Base-by-base conservation (phyloP, 345 rosid species). In the Gossypium rotundifolium region DNA sequence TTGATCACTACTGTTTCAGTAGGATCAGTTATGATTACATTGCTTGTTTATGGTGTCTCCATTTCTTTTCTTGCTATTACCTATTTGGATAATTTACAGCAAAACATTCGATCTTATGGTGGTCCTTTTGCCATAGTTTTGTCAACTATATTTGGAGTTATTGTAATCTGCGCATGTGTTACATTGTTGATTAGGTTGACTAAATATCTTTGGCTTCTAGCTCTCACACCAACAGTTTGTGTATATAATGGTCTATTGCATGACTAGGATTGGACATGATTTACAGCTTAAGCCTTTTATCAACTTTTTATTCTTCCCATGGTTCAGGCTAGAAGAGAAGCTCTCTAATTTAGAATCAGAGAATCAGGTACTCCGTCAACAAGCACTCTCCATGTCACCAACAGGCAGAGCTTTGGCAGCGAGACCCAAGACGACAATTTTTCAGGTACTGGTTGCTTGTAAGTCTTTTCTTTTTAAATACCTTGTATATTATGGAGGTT, bases 351-450 rank as follows among this genome's bases (percentile, higher is more conserved):
- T 89, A 80, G 97, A 90, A 83, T 91, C 97, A 52, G 99, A 95
- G 85, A 95, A 87, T 76, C 90, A 95, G 83, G 87, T 95, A 76
- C 88, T 93, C 79, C 93, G 98, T 76, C 96, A 93, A 76, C 98
- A 91, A 78, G 84, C 93, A 71, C 86, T 95, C 58, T 78, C 97
- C 66, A 83, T 93, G 68, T 88, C 99, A 46, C 98, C 99, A 51
- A 83, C 96, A 59, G 85, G 83, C 61, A 90, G 84, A 83, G 82
- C 88, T 59, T 83, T 83, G 74, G 78, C 90, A 61, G 78, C 86
- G 62, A 80, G 88, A 76, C 87, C 88, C 81, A 95, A 80, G 80
- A 83, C 88, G 58, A 81, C 85, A 72, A 88, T 90, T 67, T 70
- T 88, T 80, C 97, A 90, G 94, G 96, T 92, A 81, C 60, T 27